Conservation (phyloP, 2,329 filamentous ascomycete species). For the Mycosphaerella sp. region DNA sequence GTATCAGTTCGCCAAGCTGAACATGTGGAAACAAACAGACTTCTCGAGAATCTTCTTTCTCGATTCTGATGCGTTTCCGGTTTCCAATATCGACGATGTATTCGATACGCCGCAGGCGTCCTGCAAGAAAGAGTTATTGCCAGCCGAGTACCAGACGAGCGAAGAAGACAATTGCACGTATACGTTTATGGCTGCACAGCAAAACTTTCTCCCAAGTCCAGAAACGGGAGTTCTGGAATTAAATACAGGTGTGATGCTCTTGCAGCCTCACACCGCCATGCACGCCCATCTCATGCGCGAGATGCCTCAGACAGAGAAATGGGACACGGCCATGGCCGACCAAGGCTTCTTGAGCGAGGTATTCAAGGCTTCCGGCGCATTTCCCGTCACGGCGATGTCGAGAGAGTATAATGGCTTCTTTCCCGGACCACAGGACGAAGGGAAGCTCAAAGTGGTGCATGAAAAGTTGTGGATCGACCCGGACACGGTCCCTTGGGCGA, state of each 20-base stretch:
- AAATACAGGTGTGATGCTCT: constrained; percentile 19
- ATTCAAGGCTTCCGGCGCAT: constrained; percentile 14
- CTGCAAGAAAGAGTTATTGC: constrained; percentile 17
- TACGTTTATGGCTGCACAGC: constrained; percentile 12
- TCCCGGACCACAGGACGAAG: constrained; percentile 9
- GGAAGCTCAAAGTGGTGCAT: constrained; percentile 18
- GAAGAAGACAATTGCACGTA: constrained; percentile 16
- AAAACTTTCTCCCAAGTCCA: constrained; percentile 11
- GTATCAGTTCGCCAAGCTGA: constrained; percentile 75
- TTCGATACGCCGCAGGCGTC: constrained; percentile 12
- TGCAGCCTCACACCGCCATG: constrained; percentile 20
- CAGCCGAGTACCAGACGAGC: constrained; percentile 15
- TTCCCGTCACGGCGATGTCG: constrained; percentile 11
- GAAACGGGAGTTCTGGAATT: constrained; percentile 9
- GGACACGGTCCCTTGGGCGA: constrained; percentile 10
- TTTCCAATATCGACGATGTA: constrained; percentile 20
- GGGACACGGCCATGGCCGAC: constrained; percentile 19
- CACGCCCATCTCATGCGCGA: constrained; percentile 17
- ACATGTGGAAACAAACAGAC: constrained; percentile 81
- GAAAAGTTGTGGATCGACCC: constrained; percentile 18
- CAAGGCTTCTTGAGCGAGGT: constrained; percentile 18
- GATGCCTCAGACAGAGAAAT: constrained; percentile 11
- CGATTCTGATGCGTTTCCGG: constrained; percentile 61
- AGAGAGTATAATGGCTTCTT: constrained; percentile 21
- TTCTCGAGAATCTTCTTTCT: constrained; percentile 89